phyloP scores from a whole-genome alignment of 208 protist genomes.

The Entamoeba invadens region DNA sequence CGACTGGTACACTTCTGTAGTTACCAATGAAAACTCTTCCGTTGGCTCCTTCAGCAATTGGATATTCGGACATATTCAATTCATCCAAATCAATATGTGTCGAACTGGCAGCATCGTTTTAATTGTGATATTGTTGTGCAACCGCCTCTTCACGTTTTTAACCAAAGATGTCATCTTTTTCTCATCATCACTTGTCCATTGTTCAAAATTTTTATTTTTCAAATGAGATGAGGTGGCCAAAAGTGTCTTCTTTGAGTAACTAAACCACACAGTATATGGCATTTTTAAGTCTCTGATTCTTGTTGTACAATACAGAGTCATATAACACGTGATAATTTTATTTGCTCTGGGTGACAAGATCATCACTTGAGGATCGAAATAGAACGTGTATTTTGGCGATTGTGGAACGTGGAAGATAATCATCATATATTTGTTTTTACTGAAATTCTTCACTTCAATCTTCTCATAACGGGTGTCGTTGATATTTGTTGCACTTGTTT shows the following conservation, averaged over 20 bases:
- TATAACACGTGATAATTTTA: neutral
- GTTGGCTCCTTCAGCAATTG: neutral
- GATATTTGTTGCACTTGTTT: neutral
- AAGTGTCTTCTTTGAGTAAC: neutral
- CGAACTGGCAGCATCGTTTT: neutral
- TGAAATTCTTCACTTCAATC: neutral
- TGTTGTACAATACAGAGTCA: neutral
- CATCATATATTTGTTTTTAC: neutral
- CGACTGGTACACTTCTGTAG: too few species aligned
- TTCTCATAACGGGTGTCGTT: neutral
- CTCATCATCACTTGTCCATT: neutral
- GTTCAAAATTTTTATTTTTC: neutral
- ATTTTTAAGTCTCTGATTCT: neutral
- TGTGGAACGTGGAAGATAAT: neutral
- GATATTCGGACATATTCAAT: neutral
- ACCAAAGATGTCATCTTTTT: neutral
- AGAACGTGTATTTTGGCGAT: neutral
- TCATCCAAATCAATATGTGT: neutral
- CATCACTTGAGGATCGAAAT: neutral
- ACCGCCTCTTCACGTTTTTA: neutral
- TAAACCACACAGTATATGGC: too few species aligned
- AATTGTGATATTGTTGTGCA: neutral
- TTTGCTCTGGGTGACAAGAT: neutral
- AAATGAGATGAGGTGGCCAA: neutral
- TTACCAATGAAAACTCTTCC: neutral